phyloP scores from a whole-genome alignment of 148 eudicot species.

The Spergularia marina region DNA sequence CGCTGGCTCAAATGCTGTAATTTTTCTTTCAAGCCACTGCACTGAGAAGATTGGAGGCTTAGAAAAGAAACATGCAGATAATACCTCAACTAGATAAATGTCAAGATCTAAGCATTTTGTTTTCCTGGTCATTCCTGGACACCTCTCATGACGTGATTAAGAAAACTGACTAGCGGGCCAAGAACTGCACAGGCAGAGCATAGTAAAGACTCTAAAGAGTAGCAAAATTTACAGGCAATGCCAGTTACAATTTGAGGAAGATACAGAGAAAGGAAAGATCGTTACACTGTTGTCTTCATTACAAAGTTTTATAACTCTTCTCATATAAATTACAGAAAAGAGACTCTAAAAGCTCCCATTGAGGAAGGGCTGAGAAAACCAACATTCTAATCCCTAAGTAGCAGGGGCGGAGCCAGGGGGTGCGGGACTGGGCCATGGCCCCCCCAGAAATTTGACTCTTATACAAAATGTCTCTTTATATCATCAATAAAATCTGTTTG shows the following conservation, averaged over 20 bases:
- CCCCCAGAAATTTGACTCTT: too few species aligned
- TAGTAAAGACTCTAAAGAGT: not conserved
- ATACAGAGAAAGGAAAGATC: not conserved
- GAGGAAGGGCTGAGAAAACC: not conserved
- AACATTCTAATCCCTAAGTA: not conserved
- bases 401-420: too few species aligned
- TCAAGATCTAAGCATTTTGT: not conserved
- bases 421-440: too few species aligned
- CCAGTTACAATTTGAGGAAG: not conserved
- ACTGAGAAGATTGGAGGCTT: slow-evolving; percentile 52
- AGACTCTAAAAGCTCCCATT: not conserved
- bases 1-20: slow-evolving; percentile 86
- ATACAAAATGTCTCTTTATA: too few species aligned
- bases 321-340: not conserved
- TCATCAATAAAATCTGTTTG: too few species aligned
- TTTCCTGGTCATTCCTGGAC: not conserved
- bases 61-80: slow-evolving; percentile 14
- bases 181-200: not conserved
- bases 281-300: not conserved
- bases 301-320: not conserved
- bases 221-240: not conserved
- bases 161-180: slow-evolving; percentile 1
- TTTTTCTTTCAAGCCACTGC: slow-evolving; percentile 89
- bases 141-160: not conserved
- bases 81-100: not conserved